Percentiles rank a stretch among this genome's conserved stretches.
Conservation (phyloP, 257 asterid genomes). For the Penstemon barbatus region DNA sequence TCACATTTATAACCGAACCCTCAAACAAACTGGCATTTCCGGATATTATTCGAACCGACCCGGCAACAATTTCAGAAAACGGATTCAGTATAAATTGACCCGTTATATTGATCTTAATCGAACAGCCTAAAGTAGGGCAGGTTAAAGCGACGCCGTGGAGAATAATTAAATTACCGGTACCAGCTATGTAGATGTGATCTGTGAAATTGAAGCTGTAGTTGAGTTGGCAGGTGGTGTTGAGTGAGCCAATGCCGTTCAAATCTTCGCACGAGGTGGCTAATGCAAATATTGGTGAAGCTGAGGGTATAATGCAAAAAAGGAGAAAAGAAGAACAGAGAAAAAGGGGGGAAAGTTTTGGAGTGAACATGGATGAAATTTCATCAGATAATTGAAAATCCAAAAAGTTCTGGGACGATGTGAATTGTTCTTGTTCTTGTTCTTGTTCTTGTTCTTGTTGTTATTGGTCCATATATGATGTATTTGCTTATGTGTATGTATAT, state of each 20-base stretch:
- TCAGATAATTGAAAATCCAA: slow-evolving; percentile 21
- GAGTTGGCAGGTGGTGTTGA: slow-evolving; percentile 81
- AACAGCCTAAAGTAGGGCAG: slow-evolving; percentile 60
- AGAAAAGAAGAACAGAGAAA: slow-evolving; percentile 1
- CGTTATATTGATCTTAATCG: slow-evolving; percentile 51
- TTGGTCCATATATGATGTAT: background rate
- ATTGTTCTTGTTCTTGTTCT: background rate
- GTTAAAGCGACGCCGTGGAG: slow-evolving; percentile 57
- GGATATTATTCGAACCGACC: slow-evolving; percentile 51
- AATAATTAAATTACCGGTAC: slow-evolving; percentile 53
- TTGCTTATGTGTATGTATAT: slow-evolving; percentile 3
- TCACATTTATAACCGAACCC: slow-evolving; percentile 58
- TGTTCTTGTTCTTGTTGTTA: background rate
- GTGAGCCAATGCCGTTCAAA: slow-evolving; percentile 69
- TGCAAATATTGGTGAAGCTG: slow-evolving; percentile 13
- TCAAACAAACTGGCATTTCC: slow-evolving; percentile 52
- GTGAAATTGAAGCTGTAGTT: slow-evolving; percentile 64
- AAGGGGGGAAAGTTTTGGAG: slow-evolving; percentile 14
- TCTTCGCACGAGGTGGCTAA: slow-evolving; percentile 47
- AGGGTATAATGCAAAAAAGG: slow-evolving; percentile 20
- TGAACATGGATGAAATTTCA: slow-evolving; percentile 41
- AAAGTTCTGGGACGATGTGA: background rate
- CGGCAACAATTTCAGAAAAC: slow-evolving; percentile 47
- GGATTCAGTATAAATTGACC: slow-evolving; percentile 55
- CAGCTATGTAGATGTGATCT: slow-evolving; percentile 46